Percentiles rank a stretch among this genome's conserved stretches.
phyloP scores from a whole-genome alignment of 306 rosid species.

The Malus sylvestris region DNA sequence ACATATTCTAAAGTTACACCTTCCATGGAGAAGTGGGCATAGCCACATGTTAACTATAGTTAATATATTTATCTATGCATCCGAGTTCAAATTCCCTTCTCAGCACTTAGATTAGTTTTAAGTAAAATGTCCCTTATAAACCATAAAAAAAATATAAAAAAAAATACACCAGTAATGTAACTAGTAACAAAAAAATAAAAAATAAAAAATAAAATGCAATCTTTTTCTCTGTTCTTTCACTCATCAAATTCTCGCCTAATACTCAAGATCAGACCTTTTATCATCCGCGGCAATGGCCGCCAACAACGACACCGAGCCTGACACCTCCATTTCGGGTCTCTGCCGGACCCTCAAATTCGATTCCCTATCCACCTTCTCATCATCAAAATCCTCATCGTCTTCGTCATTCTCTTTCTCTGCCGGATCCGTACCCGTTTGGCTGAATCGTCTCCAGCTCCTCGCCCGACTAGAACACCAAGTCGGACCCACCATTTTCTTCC shows the following conservation, averaged over 20 bases:
- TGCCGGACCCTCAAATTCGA: constrained; percentile 15
- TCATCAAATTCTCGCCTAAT: constrained; percentile 10
- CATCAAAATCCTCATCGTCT: not conserved
- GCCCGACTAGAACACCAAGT: constrained; percentile 42
- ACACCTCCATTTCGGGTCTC: constrained; percentile 19
- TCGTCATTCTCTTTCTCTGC: constrained; percentile 12
- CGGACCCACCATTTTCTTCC: constrained; percentile 19
- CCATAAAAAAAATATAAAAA: not conserved
- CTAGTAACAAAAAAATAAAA: not conserved
- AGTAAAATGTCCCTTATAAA: not conserved
- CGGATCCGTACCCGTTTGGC: constrained; percentile 37
- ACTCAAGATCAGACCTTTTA: constrained; percentile 64
- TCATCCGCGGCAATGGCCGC: constrained; percentile 57
- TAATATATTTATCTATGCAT: no score
- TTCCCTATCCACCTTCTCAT: not conserved
- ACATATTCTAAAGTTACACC: not conserved
- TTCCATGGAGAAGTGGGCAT: not conserved
- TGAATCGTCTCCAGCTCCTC: constrained; percentile 71
- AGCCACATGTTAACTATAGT: not conserved
- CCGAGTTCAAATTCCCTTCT: no score
- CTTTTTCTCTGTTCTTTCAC: no score
- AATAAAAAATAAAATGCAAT: no score
- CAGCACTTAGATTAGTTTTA: not conserved
- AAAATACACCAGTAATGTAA: not conserved
- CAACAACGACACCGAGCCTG: constrained; percentile 32